These are phyloP conservation scores for Mortierella hygrophila DNA, from an alignment of 192 early-diverging fungal genomes.

Conservation along the genomic window DNA sequence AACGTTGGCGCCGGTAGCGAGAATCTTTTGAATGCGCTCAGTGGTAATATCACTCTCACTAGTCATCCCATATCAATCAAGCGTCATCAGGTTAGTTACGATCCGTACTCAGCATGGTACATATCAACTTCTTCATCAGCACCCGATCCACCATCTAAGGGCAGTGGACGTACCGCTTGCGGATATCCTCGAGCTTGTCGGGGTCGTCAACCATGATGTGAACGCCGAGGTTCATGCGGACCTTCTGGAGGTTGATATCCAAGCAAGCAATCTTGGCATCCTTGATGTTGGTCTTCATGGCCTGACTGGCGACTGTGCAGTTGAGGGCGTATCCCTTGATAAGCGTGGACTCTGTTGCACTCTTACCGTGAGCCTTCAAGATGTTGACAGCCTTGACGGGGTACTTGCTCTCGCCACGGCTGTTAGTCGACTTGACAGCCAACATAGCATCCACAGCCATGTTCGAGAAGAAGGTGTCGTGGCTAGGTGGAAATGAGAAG, in stretches of 20 bases:
- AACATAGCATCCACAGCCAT: slow-evolving; percentile 94
- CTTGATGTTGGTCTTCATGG: slow-evolving; percentile 89
- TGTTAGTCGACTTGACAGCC: slow-evolving; percentile 91
- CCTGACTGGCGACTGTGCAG: slow-evolving; percentile 97
- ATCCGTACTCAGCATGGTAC: background rate
- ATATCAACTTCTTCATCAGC: background rate
- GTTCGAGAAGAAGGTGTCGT: slow-evolving; percentile 96
- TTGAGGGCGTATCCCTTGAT: slow-evolving; percentile 97
- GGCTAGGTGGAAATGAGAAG: slow-evolving; percentile 56
- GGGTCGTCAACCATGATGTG: slow-evolving; percentile 99
- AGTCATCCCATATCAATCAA: background rate
- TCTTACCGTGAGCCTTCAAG: slow-evolving; percentile 96
- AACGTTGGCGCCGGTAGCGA: slow-evolving; percentile 96
- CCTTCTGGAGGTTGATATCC: slow-evolving; percentile 99
- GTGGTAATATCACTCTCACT: slow-evolving; percentile 97
- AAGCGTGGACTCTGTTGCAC: slow-evolving; percentile 86
- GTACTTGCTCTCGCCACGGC: slow-evolving; percentile 89
- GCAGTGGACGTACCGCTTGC: slow-evolving; percentile 70
- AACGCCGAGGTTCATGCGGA: slow-evolving; percentile 97
- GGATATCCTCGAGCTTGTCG: slow-evolving; percentile 96
- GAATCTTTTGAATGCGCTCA: slow-evolving; percentile 95
- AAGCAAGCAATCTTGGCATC: slow-evolving; percentile 97
- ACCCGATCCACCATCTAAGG: background rate
- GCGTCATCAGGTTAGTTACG: background rate
- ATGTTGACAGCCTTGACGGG: slow-evolving; percentile 98